Evolutionary conservation across 345 rosid species (phyloP), one percentile per base, ranked within the genome.

Genomic region (Aquilaria malaccensis): DNA sequence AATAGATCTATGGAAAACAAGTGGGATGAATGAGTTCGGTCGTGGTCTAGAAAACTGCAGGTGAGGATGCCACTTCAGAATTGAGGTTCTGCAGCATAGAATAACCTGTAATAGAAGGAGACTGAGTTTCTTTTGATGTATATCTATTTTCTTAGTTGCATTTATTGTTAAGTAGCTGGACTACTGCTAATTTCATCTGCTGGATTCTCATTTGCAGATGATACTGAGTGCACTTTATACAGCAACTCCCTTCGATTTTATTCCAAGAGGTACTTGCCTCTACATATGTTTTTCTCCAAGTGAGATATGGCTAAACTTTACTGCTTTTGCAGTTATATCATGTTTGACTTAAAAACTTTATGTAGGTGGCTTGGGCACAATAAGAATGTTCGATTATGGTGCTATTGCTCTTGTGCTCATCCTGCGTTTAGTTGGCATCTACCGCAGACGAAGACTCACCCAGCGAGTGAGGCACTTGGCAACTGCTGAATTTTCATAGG

Each of bases 231-330:
- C 73, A 58, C 67, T 89, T 32, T 89, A 85, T 74, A 76, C 80
- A 52, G 82, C 86, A n/a, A 74, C 82, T 45, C 85, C 87, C 22
- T 80, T 86, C 32, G 77, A 83, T 68, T 85, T 89, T 72, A 81
- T 89, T 59, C 95, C 89, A 11, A 80, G 83, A 2, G 91, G 97
- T 83, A 71, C 43, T 37, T 37, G 43, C 5, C 7, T 37, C 2
- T 37, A 4, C 43, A 4, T 37, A 4, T 37, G 3, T 37, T 37
- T 37, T 37, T 37, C 7, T 9, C 43, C 43, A 37, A 5, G 43
- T 37, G 43, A 0, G 43, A 37, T 37, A 37, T 37, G 43, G 7
- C 43, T 37, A 37, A 22, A 37, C 30, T 70, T 22, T 37, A 3
- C 43, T 37, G 43, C 43, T 37, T 37, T 37, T 37, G 43, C 7